Evolutionary conservation across 495 filamentous ascomycete species (phyloP).

Genomic region (Penicillium tannophilum): DNA sequence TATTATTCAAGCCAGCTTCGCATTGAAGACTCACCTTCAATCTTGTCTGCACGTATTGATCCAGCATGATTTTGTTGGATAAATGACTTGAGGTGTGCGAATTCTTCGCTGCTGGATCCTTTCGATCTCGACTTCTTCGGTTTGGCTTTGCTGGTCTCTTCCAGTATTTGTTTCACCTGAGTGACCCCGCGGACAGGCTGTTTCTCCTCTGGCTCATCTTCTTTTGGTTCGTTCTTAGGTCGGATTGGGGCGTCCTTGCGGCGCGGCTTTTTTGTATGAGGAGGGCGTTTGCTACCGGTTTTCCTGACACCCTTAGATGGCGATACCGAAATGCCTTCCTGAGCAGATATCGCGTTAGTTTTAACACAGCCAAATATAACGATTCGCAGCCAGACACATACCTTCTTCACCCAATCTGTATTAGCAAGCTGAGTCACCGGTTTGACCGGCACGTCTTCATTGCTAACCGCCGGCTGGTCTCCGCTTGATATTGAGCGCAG

Average conservation of each 20-base stretch:
- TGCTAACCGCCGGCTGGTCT: not conserved
- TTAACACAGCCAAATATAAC: not conserved
- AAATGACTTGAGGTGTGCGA: not conserved
- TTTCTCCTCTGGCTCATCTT: not conserved
- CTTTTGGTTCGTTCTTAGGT: not conserved
- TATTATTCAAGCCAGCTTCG: not conserved
- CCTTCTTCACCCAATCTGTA: not conserved
- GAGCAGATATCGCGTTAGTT: not conserved
- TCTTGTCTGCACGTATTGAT: conserved; percentile 13
- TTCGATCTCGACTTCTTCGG: not conserved
- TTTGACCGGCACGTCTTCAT: not conserved
- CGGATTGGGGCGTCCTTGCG: not conserved
- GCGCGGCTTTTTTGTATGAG: not conserved
- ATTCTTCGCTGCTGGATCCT: not conserved
- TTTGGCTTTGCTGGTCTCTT: not conserved
- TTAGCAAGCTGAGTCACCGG: not conserved
- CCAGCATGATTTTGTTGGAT: conserved; percentile 17
- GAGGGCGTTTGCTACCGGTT: not conserved
- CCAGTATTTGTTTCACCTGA: not conserved
- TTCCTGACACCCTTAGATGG: not conserved
- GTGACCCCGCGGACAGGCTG: not conserved
- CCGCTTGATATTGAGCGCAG: conserved; percentile 13
- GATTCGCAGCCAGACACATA: not conserved
- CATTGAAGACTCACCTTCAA: conserved; percentile 21
- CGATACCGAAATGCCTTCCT: not conserved